phyloP scores from a whole-genome alignment of 805 yeast genomes.

The Candida andamanensis region DNA sequence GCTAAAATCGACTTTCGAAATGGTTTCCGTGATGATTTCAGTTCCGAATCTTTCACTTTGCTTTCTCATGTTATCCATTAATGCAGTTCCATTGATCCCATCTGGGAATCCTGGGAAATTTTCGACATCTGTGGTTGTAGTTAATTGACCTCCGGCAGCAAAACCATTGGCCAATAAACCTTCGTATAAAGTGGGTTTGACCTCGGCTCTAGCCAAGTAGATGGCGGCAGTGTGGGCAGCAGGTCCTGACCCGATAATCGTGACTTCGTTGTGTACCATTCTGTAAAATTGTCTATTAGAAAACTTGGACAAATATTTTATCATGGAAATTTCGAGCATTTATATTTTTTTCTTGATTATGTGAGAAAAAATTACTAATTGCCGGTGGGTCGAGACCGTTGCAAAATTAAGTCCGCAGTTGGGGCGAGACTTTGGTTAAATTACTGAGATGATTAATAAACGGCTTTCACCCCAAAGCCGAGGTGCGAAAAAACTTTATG shows the following conservation, averaged over 20 bases:
- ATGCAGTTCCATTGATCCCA: slow-evolving; percentile 78
- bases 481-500: no score
- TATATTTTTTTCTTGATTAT: no score
- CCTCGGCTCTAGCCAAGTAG: slow-evolving; percentile 93
- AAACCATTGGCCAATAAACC: slow-evolving; percentile 97
- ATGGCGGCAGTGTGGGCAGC: slow-evolving; percentile 99
- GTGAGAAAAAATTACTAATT: no score
- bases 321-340: not conserved
- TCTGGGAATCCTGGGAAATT: slow-evolving; percentile 99
- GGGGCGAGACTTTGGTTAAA: no score
- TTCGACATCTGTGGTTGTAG: slow-evolving; percentile 98
- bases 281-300: slow-evolving; percentile 18
- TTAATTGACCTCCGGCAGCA: slow-evolving; percentile 98
- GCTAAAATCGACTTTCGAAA: slow-evolving; percentile 85
- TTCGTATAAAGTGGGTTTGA: slow-evolving; percentile 88
- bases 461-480: no score
- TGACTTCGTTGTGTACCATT: slow-evolving; percentile 82
- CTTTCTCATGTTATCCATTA: slow-evolving; percentile 91
- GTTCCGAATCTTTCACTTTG: slow-evolving; percentile 90
- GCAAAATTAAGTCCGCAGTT: no score
- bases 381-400: no score
- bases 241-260: slow-evolving; percentile 95
- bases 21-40: slow-evolving; percentile 89
- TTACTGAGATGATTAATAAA: no score
- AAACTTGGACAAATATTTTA: not conserved